Conservation (phyloP, 164 flowering plant genomes). For the Amborella trichopoda region DNA sequence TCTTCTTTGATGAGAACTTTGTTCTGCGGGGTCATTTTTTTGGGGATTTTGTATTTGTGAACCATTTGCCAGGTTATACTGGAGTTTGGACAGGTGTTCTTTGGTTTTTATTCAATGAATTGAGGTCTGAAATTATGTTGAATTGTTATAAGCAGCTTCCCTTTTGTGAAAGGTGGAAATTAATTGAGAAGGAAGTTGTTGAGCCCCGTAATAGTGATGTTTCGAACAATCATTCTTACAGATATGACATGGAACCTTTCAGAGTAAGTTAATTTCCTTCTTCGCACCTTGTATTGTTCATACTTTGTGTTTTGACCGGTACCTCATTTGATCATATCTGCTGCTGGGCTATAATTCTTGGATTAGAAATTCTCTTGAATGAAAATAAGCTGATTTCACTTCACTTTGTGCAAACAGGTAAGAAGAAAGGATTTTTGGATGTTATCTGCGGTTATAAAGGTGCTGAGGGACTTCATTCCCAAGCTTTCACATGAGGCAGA, state of each 20-base stretch:
- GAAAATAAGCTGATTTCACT: neutral
- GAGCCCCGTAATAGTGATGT: conserved; percentile 88
- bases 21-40: no score
- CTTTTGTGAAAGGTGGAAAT: conserved; percentile 88
- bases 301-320: no score
- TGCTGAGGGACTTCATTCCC: conserved; percentile 81
- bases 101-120: no score
- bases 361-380: no score
- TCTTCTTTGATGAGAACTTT: no score
- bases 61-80: no score
- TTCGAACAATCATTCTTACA: conserved; percentile 37
- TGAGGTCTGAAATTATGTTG: conserved; percentile 1
- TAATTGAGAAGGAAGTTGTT: conserved; percentile 90
- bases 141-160: conserved; percentile 49
- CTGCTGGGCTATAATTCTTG: no score
- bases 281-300: no score
- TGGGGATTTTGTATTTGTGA: no score
- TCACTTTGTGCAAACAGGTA: conserved; percentile 35
- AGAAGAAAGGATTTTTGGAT: conserved; percentile 95
- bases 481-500: conserved; percentile 96
- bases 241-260: conserved; percentile 93
- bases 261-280: conserved; percentile 64
- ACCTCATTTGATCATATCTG: no score
- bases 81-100: no score
- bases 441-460: conserved; percentile 73